Conservation (phyloP, 139 green algal species). For the Micractinium conductrix region DNA sequence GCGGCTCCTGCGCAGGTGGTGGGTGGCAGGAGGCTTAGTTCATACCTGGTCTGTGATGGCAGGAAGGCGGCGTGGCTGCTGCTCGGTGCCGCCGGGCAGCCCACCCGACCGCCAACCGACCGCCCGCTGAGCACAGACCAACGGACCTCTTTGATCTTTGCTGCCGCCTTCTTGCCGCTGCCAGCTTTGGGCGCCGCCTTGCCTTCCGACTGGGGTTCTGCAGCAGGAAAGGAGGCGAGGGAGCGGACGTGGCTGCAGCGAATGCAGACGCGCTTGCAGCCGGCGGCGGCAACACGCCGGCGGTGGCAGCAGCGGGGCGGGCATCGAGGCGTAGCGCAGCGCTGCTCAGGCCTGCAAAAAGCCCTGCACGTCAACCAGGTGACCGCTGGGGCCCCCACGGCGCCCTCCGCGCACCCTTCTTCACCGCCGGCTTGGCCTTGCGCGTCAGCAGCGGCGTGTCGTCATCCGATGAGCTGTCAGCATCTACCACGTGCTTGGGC, state of each 20-base stretch:
- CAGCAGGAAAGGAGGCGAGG: not conserved
- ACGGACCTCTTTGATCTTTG: slow-evolving; percentile 15
- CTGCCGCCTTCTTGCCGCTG: slow-evolving; percentile 1
- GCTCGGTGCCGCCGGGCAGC: not conserved
- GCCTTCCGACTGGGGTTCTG: slow-evolving; percentile 4
- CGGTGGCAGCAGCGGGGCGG: not conserved
- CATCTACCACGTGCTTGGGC: too few relatives aligned
- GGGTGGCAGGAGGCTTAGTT: not conserved
- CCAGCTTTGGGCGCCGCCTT: slow-evolving; percentile 4
- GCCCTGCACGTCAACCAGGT: too few relatives aligned
- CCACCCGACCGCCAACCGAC: not conserved
- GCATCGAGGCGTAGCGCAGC: too few relatives aligned
- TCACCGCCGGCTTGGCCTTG: not conserved
- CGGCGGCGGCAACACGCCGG: not conserved
- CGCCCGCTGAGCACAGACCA: not conserved
- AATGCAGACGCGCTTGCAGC: not conserved
- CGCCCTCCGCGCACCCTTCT: too few relatives aligned
- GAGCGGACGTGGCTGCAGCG: not conserved
- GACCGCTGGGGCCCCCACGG: too few relatives aligned
- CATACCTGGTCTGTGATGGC: not conserved
- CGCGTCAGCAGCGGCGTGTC: not conserved
- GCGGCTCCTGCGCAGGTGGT: not conserved
- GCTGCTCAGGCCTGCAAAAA: too few relatives aligned
- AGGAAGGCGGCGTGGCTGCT: not conserved
- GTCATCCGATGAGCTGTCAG: not conserved